phyloP scores from a whole-genome alignment of 202 grass and related monocot species.

The Dendrocalamus latiflorus region DNA sequence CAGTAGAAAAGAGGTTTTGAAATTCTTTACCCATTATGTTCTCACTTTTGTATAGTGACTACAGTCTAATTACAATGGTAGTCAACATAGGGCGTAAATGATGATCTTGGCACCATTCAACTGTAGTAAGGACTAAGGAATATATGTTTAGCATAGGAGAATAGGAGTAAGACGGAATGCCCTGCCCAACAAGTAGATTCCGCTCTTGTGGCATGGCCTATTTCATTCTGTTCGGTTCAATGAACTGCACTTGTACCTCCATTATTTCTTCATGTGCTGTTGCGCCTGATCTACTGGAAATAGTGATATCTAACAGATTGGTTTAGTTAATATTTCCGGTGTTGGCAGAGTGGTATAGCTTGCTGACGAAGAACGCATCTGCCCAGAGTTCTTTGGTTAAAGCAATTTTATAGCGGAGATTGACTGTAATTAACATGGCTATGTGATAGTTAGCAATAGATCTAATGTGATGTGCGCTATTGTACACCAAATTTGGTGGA shows the following conservation, averaged over 20 bases:
- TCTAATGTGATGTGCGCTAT: not conserved
- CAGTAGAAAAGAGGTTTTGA: constrained; percentile 40
- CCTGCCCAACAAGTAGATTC: constrained; percentile 22
- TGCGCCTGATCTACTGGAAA: constrained; percentile 15
- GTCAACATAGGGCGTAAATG: constrained; percentile 33
- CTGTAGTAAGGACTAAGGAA: constrained; percentile 30
- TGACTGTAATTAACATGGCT: not conserved
- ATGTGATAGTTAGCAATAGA: not conserved
- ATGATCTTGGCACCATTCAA: constrained; percentile 32
- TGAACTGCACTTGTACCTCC: constrained; percentile 24
- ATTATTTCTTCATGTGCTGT: not conserved
- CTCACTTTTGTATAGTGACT: constrained; percentile 78
- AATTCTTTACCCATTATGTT: constrained; percentile 43
- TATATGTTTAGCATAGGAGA: constrained; percentile 35
- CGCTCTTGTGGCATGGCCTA: constrained; percentile 5
- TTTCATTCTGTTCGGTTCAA: constrained; percentile 26
- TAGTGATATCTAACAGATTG: constrained; percentile 2
- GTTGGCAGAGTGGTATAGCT: not conserved
- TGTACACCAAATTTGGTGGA: not conserved
- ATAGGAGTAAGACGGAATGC: not conserved
- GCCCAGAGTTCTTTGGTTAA: not conserved
- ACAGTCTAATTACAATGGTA: constrained; percentile 65
- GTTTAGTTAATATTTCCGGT: not conserved
- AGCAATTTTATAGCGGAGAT: not conserved
- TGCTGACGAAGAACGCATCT: not conserved